Base-by-base conservation (phyloP, 805 yeast species). In the Kluyveromyces lactis region DNA sequence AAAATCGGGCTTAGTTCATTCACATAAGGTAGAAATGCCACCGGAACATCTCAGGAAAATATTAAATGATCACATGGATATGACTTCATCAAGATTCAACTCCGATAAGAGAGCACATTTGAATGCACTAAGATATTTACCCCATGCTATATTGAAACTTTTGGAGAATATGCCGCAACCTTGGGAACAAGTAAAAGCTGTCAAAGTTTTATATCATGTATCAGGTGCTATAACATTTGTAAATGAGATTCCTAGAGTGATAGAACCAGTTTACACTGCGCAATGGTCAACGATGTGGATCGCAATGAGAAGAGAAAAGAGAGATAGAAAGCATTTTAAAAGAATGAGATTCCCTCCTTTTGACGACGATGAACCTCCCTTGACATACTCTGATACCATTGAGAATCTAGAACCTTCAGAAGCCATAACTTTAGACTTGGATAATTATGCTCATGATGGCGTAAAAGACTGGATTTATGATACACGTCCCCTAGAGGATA, bases 151-250 rank as follows among this genome's bases (percentile, higher is more conserved):
- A 3, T 61, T 87, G 48, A 92, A 92, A 59, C 70, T 92, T 29
- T 55, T 92, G 29, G 98, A 92, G 53, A 87, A 86, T 54, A 90
- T 92, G 90, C 99, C 99, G 0, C 95, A 87, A 56, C 99, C 99
- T 1, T 92, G 99, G 99, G 97, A 92, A 58, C 74, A 77, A 38
- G 66, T 73, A 1, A 84, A 84, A 45, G 94, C 84, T 32, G 97
- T 92, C 17, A 77, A 74, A 42, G 97, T 90, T 5, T 61, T 90
- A 31, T 92, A 92, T 57, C 99, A 92, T 54, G 72, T 73, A 16
- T 77, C 92, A 0, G 98, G 98, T 18, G 97, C 98, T 11, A 81
- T 92, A 15, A 86, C 98, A 0, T 87, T 92, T 68, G 95, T 92
- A 16, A 81, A 90, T 57, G 97, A 92, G 56, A 71, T 75, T 3